These are phyloP conservation scores for Kregervanrija fluxuum DNA, from an alignment of 805 yeast genomes.

Conservation along the genomic window DNA sequence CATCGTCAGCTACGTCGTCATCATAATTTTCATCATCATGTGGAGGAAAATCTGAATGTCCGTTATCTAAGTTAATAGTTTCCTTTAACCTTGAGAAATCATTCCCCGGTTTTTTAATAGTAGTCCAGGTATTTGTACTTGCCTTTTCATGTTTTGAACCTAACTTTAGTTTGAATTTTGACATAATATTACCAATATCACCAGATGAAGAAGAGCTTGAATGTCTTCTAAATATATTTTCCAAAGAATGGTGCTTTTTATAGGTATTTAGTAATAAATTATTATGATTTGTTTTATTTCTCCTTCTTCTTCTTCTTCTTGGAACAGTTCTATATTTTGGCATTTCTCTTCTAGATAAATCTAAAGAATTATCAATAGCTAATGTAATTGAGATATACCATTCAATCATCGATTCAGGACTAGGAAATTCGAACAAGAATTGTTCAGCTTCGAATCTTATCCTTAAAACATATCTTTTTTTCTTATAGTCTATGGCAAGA, in stretches of 20 bases:
- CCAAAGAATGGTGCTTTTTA: conserved; percentile 15
- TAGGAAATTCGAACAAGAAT: conserved; percentile 56
- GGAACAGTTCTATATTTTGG: conserved; percentile 82
- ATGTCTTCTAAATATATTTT: conserved; percentile 12
- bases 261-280: conserved; percentile 8
- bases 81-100: background rate
- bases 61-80: background rate
- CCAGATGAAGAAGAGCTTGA: conserved; percentile 4
- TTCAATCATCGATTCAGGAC: conserved; percentile 58
- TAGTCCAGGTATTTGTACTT: background rate
- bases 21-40: background rate
- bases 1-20: conserved; percentile 8
- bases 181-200: conserved; percentile 12
- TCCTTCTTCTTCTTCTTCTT: conserved; percentile 47
- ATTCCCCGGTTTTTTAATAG: background rate
- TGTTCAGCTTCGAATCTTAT: conserved; percentile 81
- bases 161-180: conserved; percentile 14
- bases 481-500: conserved; percentile 75
- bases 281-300: conserved; percentile 16
- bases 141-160: conserved; percentile 3
- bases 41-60: too few relatives aligned
- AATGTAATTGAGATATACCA: conserved; percentile 71
- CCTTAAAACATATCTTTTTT: conserved; percentile 60
- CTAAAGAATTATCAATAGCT: conserved; percentile 77
- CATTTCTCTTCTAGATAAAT: conserved; percentile 59